Evolutionary conservation across 75 land plant species (phyloP).

Genomic region (Cupressus sempervirens): DNA sequence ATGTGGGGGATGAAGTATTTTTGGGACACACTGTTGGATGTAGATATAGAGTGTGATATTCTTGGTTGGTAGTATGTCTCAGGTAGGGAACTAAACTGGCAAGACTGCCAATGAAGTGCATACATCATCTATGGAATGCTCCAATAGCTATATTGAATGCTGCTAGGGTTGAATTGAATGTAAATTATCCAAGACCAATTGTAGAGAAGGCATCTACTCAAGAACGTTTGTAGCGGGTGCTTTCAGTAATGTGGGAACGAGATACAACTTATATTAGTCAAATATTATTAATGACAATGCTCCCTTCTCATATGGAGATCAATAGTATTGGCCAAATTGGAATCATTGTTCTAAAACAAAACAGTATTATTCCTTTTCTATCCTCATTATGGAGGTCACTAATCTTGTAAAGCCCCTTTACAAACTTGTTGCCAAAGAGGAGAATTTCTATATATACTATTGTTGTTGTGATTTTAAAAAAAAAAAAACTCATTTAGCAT

Average conservation of each 20-base stretch:
- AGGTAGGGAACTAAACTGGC: slow-evolving; percentile 80
- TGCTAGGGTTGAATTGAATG: slow-evolving; percentile 80
- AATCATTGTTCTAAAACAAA: no score
- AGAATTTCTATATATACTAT: no score
- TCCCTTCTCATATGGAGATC: no score
- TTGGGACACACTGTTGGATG: slow-evolving; percentile 91
- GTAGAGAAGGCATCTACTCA: slow-evolving; percentile 63
- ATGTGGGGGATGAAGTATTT: slow-evolving; percentile 97
- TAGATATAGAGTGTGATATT: slow-evolving; percentile 86
- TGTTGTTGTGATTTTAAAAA: no score
- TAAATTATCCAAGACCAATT: slow-evolving; percentile 83
- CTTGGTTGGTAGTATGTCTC: slow-evolving; percentile 98
- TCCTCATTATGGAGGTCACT: no score
- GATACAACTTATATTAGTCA: no score
- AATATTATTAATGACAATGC: no score
- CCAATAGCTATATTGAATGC: slow-evolving; percentile 58
- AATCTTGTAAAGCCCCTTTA: no score
- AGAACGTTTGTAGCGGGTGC: slow-evolving; percentile 55
- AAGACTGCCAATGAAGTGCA: slow-evolving; percentile 76
- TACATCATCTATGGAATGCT: slow-evolving; percentile 34
- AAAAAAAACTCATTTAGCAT: no score
- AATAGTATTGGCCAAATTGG: no score
- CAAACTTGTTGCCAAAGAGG: no score
- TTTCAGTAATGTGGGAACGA: slow-evolving; percentile 64
- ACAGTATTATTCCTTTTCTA: no score